Conservation (phyloP, 164 flowering plant genomes). For the Dillenia turbinata region DNA sequence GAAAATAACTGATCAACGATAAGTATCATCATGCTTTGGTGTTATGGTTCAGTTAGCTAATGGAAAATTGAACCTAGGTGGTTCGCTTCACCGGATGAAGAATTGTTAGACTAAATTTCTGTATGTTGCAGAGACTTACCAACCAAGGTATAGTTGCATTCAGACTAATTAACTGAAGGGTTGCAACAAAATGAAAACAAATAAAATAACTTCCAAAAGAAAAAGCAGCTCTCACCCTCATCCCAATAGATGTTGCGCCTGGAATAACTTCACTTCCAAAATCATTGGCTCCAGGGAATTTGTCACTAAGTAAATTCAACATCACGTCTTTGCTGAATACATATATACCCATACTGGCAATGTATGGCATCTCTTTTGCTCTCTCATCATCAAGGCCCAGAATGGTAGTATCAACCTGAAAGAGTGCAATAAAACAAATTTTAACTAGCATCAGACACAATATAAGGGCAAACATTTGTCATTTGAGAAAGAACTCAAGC, state of each 20-base stretch:
- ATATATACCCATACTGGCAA: conserved; percentile 99
- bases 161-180: too few relatives aligned
- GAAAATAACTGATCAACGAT: too few relatives aligned
- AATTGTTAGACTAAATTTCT: too few relatives aligned
- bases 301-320: conserved; percentile 67
- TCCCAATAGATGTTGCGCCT: conserved; percentile 82
- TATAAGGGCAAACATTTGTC: too few relatives aligned
- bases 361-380: conserved; percentile 92
- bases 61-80: too few relatives aligned
- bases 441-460: too few relatives aligned
- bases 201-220: not conserved
- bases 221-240: conserved; percentile 54
- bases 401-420: conserved; percentile 76
- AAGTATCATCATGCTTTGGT: too few relatives aligned
- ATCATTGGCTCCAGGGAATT: conserved; percentile 95
- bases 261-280: conserved; percentile 99
- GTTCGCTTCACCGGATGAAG: too few relatives aligned
- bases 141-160: too few relatives aligned
- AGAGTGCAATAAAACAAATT: not conserved
- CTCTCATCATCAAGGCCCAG: conserved; percentile 86
- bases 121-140: too few relatives aligned
- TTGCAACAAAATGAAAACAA: not conserved
- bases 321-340: conserved; percentile 93
- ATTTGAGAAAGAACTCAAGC: not conserved
- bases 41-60: too few relatives aligned